Evolutionary conservation across 768 basidiomycete genomes (phyloP).

Genomic region (Auricularia heimuer): DNA sequence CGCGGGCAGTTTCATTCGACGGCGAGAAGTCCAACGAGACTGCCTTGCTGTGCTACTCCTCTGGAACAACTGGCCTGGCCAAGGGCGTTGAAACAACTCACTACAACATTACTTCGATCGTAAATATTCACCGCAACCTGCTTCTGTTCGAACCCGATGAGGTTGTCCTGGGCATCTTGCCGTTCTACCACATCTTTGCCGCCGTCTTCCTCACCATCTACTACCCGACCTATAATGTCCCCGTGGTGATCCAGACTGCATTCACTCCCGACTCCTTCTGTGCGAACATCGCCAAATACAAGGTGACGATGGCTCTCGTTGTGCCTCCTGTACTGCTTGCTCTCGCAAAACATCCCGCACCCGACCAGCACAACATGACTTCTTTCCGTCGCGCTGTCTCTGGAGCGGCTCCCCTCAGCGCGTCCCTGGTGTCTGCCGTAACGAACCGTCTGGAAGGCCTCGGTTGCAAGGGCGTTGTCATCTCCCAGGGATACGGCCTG

Average conservation of each 20-base stretch:
- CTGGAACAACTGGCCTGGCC: constrained; percentile 69
- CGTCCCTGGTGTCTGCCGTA: constrained; percentile 46
- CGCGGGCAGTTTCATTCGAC: constrained; percentile 45
- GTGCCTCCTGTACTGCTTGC: constrained; percentile 82
- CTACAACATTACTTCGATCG: constrained; percentile 51
- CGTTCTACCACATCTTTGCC: constrained; percentile 26
- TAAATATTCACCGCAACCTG: constrained; percentile 37
- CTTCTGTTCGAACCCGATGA: constrained; percentile 38
- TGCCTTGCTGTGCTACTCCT: constrained; percentile 50
- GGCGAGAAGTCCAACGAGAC: constrained; percentile 48
- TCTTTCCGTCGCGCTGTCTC: constrained; percentile 49
- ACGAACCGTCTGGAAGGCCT: constrained; percentile 25
- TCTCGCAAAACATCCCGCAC: constrained; percentile 59
- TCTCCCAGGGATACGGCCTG: constrained; percentile 53
- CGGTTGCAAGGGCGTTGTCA: constrained; percentile 3
- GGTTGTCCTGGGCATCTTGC: constrained; percentile 52
- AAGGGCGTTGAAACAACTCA: constrained; percentile 50
- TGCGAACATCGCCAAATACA: constrained; percentile 53
- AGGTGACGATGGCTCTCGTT: constrained; percentile 44
- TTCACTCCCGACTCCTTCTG: constrained; percentile 70
- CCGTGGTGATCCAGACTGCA: constrained; percentile 16
- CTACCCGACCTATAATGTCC: constrained; percentile 8
- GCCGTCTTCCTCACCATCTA: neutral
- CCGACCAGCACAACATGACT: constrained; percentile 52
- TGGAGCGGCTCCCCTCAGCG: constrained; percentile 75